Base-by-base conservation (phyloP, 208 protist genomes). In the Crithidia fasciculata region DNA sequence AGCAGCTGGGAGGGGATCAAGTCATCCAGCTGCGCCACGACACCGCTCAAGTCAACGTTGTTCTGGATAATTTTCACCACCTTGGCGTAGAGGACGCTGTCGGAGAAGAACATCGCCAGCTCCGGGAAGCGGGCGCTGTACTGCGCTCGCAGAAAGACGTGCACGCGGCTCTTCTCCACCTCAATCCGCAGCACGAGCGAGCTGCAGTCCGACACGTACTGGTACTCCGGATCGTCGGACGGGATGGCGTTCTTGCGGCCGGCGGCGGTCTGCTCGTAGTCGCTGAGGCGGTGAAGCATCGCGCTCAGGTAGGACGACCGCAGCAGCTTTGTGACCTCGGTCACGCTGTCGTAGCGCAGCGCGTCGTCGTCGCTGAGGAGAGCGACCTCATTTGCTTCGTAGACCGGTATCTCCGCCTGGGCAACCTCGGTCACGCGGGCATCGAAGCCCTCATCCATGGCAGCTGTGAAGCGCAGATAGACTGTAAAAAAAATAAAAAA, bases 201-300 rank as follows among this genome's bases (percentile, higher is more conserved):
- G 71, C 88, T 96, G 73, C 86, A 97, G 62, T 98, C 90, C n/a
- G 88, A 92, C 36, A 97, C 82, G 81, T 96, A 95, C 66, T 86
- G 81, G 80, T 97, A 93, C 83, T 98, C 93, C 7, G 89, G 89
- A 68, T 95, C 89, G 28, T 95, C 88, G 12, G 83, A 85, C 7
- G 81, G 80, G 58, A 97, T 95, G 37, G 89, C 81, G 67, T 96
- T 96, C 74, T 95, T 97, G 44, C 68, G 67, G 8, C 54, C 67
- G 0, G 62, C 71, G 19, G 82, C 85, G 6, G 72, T 74, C 15
- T 93, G 77, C 63, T 89, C 84, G 80, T 95, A 95, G 64, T 95
- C 90, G 19, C 77, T 86, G 40, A 97, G 72, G 12, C 85, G 76
- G 6, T 82, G 68, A 59, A 97, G 74, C 90, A 95, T 94, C 12